These are phyloP conservation scores for Gracilaria caudata DNA, from an alignment of 23 red algal genomes.

Conservation along the genomic window DNA sequence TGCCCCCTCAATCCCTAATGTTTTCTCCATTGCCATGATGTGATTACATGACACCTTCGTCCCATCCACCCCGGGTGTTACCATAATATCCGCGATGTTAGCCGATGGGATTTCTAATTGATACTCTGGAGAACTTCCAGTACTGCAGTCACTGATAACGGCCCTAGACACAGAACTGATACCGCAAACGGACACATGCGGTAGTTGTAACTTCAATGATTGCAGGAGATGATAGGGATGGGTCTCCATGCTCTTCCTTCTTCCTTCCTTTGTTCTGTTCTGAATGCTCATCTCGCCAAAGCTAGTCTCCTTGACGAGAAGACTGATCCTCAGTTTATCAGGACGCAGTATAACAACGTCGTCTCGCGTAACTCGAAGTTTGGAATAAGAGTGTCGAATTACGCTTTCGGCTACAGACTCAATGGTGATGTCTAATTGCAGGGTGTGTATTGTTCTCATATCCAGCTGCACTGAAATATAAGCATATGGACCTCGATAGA, in stretches of 20 bases:
- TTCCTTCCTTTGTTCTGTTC: conserved; percentile 34
- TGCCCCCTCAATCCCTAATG: conserved; percentile 94
- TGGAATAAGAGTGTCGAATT: conserved; percentile 53
- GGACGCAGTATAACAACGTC: conserved; percentile 57
- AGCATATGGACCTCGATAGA: conserved; percentile 66
- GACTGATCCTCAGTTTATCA: conserved; percentile 62
- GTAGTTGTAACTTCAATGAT: conserved; percentile 60
- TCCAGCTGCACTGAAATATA: conserved; percentile 87
- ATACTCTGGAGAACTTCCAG: conserved; percentile 42
- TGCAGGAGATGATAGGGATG: conserved; percentile 46
- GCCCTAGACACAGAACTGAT: conserved; percentile 74
- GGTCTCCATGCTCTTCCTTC: conserved; percentile 52
- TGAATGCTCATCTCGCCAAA: conserved; percentile 18
- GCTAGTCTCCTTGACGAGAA: conserved; percentile 34
- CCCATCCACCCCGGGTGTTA: conserved; percentile 74
- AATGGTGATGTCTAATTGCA: conserved; percentile 82
- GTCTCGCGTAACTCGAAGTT: conserved; percentile 64
- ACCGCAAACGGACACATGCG: conserved; percentile 79
- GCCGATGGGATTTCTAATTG: conserved; percentile 86
- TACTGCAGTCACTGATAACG: conserved; percentile 79
- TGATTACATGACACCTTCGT: conserved; percentile 88
- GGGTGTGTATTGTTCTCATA: conserved; percentile 57
- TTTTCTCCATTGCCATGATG: conserved; percentile 89
- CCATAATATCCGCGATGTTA: conserved; percentile 84
- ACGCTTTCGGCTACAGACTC: conserved; percentile 46